Percentiles rank a stretch among this genome's conserved stretches.
Evolutionary conservation across 169 alveolate genomes (phyloP).

Genomic region (Plasmodium relictum): DNA sequence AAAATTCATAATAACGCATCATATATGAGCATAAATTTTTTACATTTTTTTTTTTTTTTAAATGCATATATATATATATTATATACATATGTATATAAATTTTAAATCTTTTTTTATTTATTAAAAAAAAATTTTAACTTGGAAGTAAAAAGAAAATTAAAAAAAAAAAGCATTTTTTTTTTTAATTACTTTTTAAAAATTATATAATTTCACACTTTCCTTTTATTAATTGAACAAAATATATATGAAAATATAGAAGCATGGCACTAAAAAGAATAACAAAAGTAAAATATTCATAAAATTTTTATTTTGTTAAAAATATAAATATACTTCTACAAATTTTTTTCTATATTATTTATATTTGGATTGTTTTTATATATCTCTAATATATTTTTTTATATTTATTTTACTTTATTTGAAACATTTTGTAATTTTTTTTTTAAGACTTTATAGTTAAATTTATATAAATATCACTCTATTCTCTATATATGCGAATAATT

Average conservation of each 20-base stretch:
- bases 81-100: not conserved
- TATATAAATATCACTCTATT: not conserved
- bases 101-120: not conserved
- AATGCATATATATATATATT: not conserved
- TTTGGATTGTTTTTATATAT: too few relatives aligned
- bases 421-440: not conserved
- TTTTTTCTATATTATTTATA: too few relatives aligned
- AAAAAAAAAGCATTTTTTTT: conserved; percentile 10
- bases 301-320: too few relatives aligned
- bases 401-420: not conserved
- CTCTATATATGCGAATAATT: too few relatives aligned
- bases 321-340: too few relatives aligned
- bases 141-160: conserved; percentile 14
- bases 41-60: not conserved
- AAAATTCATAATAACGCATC: too few relatives aligned
- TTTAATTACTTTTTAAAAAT: conserved; percentile 38
- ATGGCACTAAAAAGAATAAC: conserved; percentile 94
- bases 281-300: conserved; percentile 81
- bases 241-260: conserved; percentile 9
- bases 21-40: not conserved
- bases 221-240: conserved; percentile 36
- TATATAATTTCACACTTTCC: conserved; percentile 11
- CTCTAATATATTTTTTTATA: too few relatives aligned
- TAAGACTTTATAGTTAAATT: not conserved
- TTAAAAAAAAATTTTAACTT: conserved; percentile 9